Base-by-base conservation (phyloP, 352 stramenopile genomes). In the Nothophytophthora sp. region DNA sequence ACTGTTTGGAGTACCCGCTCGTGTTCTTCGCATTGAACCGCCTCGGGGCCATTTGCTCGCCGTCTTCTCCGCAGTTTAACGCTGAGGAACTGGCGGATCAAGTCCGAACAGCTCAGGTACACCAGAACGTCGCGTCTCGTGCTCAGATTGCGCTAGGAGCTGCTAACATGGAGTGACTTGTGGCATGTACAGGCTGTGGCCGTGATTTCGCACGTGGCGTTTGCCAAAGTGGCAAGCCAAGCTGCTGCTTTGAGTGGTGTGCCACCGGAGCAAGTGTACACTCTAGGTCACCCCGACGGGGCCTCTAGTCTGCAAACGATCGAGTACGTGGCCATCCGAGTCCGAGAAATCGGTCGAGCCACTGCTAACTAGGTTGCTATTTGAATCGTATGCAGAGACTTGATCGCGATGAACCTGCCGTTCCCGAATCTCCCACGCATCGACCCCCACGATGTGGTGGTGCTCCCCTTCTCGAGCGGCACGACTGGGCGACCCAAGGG, bases 391-490 rank as follows among this genome's bases (percentile, higher is more conserved):
- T 51, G 7, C 23, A 61, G 48, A 38, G 20, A 15, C 34, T 20
- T 76, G 12, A 51, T 65, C 0, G 60, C 28, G 11, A 12, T 46
- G 55, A 46, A 58, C 12, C 28, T 65, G 33, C 43, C 50, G 18
- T 55, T 65, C 23, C 56, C 50, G 1, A 36, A 52, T 20, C 41
- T 56, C 8, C 56, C 56, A 0, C 44, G 36, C 4, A 60, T 66
- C 24, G 37, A 60, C 27, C 36, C 50, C 16, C 36, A 55, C 34
- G 49, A 66, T 41, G 39, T 66, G 3, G 56, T 66, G 46, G 48
- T 42, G 22, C 38, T 98, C 5, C 93, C 94, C 3, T 98, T 97
- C 59, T 97, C 88, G 12, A 96, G 76, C 38, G 92, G 92, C 23
- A 98, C 91, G 1, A 98, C 92, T 6, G 90, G 90, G 13, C 48